Evolutionary conservation across 352 stramenopile species (phyloP), one percentile per base, ranked within the genome.

Genomic region (Phytophthora agathidicida): DNA sequence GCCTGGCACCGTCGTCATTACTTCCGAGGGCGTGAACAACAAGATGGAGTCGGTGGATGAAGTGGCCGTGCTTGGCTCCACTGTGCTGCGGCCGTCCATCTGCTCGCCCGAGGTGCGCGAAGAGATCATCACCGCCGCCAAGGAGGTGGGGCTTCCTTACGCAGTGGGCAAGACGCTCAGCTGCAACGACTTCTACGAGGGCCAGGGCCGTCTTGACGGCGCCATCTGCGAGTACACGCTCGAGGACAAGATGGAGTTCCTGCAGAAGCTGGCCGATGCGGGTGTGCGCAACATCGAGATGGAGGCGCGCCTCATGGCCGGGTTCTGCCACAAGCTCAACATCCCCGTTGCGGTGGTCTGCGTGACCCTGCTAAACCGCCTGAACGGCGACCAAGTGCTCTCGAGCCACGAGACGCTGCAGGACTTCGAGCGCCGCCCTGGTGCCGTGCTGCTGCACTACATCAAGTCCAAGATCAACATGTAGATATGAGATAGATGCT

Each of bases 211-310:
- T 14, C 66, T 94, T n/a, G 85, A 94, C 28, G 85, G 85, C 27
- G 83, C 85, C 33, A 88, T 93, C 54, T 91, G 81, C 60, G 82
- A 93, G 58, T 91, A 86, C 68, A 86, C 81, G 10, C 47, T 73
- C 16, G 83, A 94, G 26, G 81, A 94, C 64, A 92, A 93, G 64
- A 77, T 92, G 53, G 57, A 54, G 13, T 94, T 91, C 57, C 57
- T 94, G 41, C 58, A 88, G 31, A 71, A 65, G 27, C 73, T 77
- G 22, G 68, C 79, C 3, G 73, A 65, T 13, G 64, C 61, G 9
- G 83, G 86, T 28, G 82, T 93, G 28, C 77, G 80, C 50, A 94
- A 94, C 75, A 94, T 94, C 27, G 86, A 94, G 65, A 94, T 94
- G 86, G 86, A 94, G 60, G 84, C 75, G 22, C 72, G 76, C 10